Conservation (phyloP, 2,329 filamentous ascomycete species). For the Aspergillus ochraceoroseus region DNA sequence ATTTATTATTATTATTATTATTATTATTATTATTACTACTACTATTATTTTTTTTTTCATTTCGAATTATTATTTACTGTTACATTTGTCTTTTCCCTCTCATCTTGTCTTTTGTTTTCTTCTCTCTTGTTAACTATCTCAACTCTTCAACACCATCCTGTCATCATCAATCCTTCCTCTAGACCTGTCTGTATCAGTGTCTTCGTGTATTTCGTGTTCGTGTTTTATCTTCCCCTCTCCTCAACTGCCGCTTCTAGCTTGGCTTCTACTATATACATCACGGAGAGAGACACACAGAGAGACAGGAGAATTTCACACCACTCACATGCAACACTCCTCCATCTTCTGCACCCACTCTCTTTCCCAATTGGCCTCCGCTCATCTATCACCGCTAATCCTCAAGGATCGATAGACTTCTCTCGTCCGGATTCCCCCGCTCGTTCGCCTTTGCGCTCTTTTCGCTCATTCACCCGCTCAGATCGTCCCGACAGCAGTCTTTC, state of each 20-base stretch:
- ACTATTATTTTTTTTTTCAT: slow-evolving; percentile 9
- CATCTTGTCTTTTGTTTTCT: slow-evolving; percentile 10
- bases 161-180: no score
- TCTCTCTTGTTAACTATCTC: slow-evolving; percentile 9
- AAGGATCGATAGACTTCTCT: slow-evolving; percentile 25
- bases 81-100: slow-evolving; percentile 8
- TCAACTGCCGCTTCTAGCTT: slow-evolving; percentile 5
- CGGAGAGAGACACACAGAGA: slow-evolving; percentile 11
- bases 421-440: slow-evolving; percentile 32
- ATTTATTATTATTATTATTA: slow-evolving; percentile 9
- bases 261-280: slow-evolving; percentile 12
- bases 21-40: slow-evolving; percentile 2
- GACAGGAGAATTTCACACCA: slow-evolving; percentile 6
- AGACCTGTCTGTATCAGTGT: not conserved
- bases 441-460: slow-evolving; percentile 31
- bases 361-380: slow-evolving; percentile 15
- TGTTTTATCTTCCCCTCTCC: slow-evolving; percentile 5
- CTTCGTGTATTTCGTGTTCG: no score
- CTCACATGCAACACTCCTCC: slow-evolving; percentile 15
- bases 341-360: slow-evolving; percentile 13
- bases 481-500: slow-evolving; percentile 31
- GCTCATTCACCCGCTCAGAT: slow-evolving; percentile 30
- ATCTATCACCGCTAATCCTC: slow-evolving; percentile 23
- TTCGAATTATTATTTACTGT: slow-evolving; percentile 9
- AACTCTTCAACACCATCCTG: no score